Evolutionary conservation across 441 rosid genomes (phyloP).

Genomic region (Aleurites moluccanus): DNA sequence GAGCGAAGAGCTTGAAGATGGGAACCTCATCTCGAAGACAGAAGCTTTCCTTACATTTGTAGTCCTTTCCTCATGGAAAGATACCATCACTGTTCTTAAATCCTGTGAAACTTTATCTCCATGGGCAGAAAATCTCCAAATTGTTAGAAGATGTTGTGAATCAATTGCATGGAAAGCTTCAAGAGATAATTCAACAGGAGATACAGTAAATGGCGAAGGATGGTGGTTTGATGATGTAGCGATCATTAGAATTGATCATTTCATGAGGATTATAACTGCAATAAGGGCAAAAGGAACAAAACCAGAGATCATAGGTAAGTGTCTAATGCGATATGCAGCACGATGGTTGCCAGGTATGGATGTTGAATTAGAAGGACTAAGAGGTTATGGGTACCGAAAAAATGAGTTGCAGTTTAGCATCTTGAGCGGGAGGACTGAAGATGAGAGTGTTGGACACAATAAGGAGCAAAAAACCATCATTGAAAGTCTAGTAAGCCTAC

Average conservation of each 20-base stretch:
- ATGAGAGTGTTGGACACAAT: slow-evolving; percentile 33
- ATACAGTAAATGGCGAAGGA: slow-evolving; percentile 35
- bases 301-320: slow-evolving; percentile 53
- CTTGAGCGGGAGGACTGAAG: slow-evolving; percentile 37
- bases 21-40: slow-evolving; percentile 71
- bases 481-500: slow-evolving; percentile 69
- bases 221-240: slow-evolving; percentile 61
- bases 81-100: slow-evolving; percentile 64
- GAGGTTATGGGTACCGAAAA: slow-evolving; percentile 58
- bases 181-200: slow-evolving; percentile 39
- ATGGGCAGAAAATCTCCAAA: slow-evolving; percentile 81
- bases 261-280: slow-evolving; percentile 64
- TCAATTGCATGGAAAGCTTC: slow-evolving; percentile 75
- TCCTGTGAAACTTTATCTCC: slow-evolving; percentile 65
- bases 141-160: slow-evolving; percentile 79
- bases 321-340: slow-evolving; percentile 61
- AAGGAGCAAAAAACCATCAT: slow-evolving; percentile 56
- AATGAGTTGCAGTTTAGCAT: slow-evolving; percentile 62
- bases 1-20: slow-evolving; percentile 83
- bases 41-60: slow-evolving; percentile 83
- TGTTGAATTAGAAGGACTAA: slow-evolving; percentile 58
- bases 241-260: slow-evolving; percentile 58
- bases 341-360: slow-evolving; percentile 52
- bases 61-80: slow-evolving; percentile 75
- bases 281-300: slow-evolving; percentile 51